Conservation (phyloP, 1,284 basidiomycete species). For the Apiotrichum domesticum region DNA sequence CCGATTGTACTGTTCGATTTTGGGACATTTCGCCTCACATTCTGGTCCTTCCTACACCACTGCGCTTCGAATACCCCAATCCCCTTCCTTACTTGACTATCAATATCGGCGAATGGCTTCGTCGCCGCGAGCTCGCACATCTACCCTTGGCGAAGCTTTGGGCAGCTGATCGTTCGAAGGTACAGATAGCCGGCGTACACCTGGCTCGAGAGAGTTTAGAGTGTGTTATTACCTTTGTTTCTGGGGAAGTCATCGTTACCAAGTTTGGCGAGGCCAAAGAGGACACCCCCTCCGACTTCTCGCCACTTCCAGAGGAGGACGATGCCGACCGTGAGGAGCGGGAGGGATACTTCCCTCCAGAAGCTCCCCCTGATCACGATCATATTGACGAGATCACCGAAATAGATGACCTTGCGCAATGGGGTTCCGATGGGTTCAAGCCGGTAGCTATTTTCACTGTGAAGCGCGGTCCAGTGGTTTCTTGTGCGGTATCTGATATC, state of each 20-base stretch:
- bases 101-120: constrained; percentile 52
- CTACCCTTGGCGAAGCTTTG: constrained; percentile 40
- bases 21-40: constrained; percentile 59
- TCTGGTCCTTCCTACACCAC: constrained; percentile 51
- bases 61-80: constrained; percentile 56
- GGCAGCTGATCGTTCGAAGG: constrained; percentile 37
- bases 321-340: constrained; percentile 26
- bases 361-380: background rate
- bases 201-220: constrained; percentile 64
- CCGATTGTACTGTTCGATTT: constrained; percentile 56
- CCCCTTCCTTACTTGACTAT: constrained; percentile 61
- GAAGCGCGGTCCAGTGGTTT: constrained; percentile 52
- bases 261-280: constrained; percentile 48
- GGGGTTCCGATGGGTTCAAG: constrained; percentile 52
- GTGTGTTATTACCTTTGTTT: constrained; percentile 56
- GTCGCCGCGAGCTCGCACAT: constrained; percentile 37
- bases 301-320: background rate
- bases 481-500: constrained; percentile 61
- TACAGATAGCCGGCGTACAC: constrained; percentile 54
- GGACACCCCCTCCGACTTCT: background rate
- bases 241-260: constrained; percentile 64
- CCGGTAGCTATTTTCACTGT: constrained; percentile 60
- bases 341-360: constrained; percentile 28
- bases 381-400: constrained; percentile 38
- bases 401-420: constrained; percentile 45